Base-by-base conservation (phyloP, 352 stramenopile genomes). In the Globisporangium sylvaticum region DNA sequence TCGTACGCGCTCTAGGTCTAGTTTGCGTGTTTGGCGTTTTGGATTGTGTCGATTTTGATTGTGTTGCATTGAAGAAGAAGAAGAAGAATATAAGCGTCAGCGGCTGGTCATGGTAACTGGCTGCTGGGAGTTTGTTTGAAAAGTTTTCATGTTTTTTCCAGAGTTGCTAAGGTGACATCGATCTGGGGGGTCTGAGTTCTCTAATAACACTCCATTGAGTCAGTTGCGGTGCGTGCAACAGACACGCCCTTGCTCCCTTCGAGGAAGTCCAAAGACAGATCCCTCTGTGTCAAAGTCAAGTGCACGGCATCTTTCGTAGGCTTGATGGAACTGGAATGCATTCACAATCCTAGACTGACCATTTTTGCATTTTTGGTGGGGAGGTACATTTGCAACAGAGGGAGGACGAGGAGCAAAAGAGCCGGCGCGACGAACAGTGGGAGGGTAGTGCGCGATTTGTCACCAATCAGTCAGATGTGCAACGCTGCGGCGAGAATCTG, bases 1-100 rank as follows among this genome's bases (percentile, higher is more conserved):
- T 63, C 46, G 4, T 72, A 61, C 31, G 68, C 56, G 3, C 15
- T 56, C 39, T 64, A 50, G 32, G 34, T 44, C 10, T 44, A 44
- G 34, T 14, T 18, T 9, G 9, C 10, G 4, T 44, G 32, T 44
- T 44, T 4, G 10, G 34, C 4, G 12, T 18, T 4, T 12, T 12
- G 9, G 9, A 1, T 12, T 37, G 32, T 18, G 12, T 44, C 34
- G 34, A 44, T 44, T 5, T 44, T 44, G 34, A 18, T 18, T 18
- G 34, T 44, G 10, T 44, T 37, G 32, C 32, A 37, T 37, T 37
- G 4, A 31, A 31, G 34, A 52, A 52, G 4, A 31, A 31, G 34
- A 52, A 52, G 20, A 24, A 52, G 6, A 52, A 52, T 52, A 24
- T 22, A 52, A 52, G 12, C 7, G 42, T 52, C 42, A 10, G 42